Evolutionary conservation across 140 eudicot genomes (phyloP), one percentile per base, ranked within the genome.

Genomic region (Anethum foeniculum): DNA sequence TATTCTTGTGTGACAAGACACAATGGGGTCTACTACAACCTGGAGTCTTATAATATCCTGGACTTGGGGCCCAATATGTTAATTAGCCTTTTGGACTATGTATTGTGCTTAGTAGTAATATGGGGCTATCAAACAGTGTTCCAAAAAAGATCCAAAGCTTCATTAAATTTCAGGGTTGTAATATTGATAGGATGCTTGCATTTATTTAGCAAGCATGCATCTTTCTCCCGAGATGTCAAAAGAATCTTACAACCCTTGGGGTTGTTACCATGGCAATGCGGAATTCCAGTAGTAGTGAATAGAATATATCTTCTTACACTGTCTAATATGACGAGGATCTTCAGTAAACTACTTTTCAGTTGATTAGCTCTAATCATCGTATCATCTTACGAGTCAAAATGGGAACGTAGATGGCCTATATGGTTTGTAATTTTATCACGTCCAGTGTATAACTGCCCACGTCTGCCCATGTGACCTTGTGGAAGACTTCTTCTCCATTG

Each of bases 251-350:
- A 81, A 8, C 79, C 79, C 48, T 71, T 15, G 38, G 16, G 18
- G 10, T 44, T 44, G 32, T 5, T 13, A 51, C 25, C 49, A 30
- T 34, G 41, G 1, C 14, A 13, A 5, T 14, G 14, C 10, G 60
- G 43, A 18, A 81, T 39, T 38, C 80, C 80, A 18, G 75, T 56
- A 2, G 15, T 14, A 1, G 13, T 2, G 15, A 75, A 25, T 15
- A 39, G 51, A 28, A 81, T 30, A 15, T 27, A 6, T 0, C 25
- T 46, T 80, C 84, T 75, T n/a, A 81, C 84, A 54, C 75, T 80
- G 38, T 81, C 84, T 46, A 81, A 41, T 8, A 81, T 58, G 3
- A 81, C 43, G 1, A 81, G 74, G 36, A 56, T 34, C 65, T 41
- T 18, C 30, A 16, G 21, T 23, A 79, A 19, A 56, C 75, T 81